Evolutionary conservation across 2,329 filamentous ascomycete genomes (phyloP).

Genomic region (Apiospora pterosperma): DNA sequence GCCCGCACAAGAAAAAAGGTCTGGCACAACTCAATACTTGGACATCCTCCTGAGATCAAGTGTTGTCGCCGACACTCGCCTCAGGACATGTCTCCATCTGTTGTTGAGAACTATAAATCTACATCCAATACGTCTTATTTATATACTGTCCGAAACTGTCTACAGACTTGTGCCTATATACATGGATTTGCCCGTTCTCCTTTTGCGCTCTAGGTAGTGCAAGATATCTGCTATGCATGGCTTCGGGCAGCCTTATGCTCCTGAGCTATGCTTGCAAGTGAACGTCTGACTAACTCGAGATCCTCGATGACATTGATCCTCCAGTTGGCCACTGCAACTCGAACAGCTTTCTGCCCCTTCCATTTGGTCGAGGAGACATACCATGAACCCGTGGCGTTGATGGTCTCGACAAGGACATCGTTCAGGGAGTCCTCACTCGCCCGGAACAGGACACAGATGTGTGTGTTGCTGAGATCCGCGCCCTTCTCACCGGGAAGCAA

Average conservation of each 20-base stretch:
- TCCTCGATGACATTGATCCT: conserved; percentile 68
- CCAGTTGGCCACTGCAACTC: conserved; percentile 89
- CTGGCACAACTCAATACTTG: not conserved
- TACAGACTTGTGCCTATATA: not conserved
- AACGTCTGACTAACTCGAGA: conserved; percentile 57
- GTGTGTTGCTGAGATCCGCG: conserved; percentile 49
- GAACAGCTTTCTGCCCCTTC: conserved; percentile 68
- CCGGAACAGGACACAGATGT: conserved; percentile 74
- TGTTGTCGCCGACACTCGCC: no score
- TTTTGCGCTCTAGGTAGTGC: not conserved
- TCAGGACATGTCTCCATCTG: no score
- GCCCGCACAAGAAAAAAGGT: not conserved
- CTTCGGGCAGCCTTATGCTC: conserved; percentile 11
- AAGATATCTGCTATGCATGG: not conserved
- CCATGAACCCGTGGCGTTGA: conserved; percentile 71
- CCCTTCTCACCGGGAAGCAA: conserved; percentile 52
- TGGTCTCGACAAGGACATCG: conserved; percentile 59
- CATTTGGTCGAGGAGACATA: conserved; percentile 83
- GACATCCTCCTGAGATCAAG: no score
- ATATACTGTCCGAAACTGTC: not conserved
- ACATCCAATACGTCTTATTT: not conserved
- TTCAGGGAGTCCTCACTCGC: conserved; percentile 67
- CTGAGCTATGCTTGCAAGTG: conserved; percentile 51
- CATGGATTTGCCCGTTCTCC: not conserved
- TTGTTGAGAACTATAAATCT: not conserved